These are phyloP conservation scores for Pythium coloratum DNA, from an alignment of 352 stramenopile genomes.

Conservation along the genomic window DNA sequence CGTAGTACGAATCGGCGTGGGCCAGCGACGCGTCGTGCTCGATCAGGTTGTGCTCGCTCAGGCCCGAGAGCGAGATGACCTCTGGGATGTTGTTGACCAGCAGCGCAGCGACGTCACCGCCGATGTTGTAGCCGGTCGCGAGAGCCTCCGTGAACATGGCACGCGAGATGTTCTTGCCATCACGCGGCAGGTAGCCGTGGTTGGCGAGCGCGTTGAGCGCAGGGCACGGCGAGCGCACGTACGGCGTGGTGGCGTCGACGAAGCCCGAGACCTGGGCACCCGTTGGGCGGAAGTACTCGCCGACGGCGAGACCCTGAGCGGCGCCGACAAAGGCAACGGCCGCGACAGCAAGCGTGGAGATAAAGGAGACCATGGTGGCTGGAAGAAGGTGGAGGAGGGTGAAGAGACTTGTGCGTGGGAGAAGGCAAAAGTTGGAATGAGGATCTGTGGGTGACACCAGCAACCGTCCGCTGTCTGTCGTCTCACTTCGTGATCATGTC, in stretches of 20 bases:
- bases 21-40: too few relatives aligned
- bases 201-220: slow-evolving; percentile 57
- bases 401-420: slow-evolving; percentile 2
- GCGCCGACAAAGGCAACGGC: not conserved
- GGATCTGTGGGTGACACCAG: too few relatives aligned
- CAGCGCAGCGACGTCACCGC: slow-evolving; percentile 4
- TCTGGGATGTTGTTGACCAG: slow-evolving; percentile 23
- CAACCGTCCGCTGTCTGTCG: too few relatives aligned
- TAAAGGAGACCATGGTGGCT: slow-evolving; percentile 12
- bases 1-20: slow-evolving; percentile 37
- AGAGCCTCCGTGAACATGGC: slow-evolving; percentile 20
- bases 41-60: slow-evolving; percentile 40
- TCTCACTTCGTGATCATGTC: too few relatives aligned
- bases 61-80: slow-evolving; percentile 31
- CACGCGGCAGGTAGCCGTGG: slow-evolving; percentile 54
- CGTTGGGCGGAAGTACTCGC: slow-evolving; percentile 14
- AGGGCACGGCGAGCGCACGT: slow-evolving; percentile 46
- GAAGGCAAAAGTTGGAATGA: slow-evolving; percentile 17
- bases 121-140: slow-evolving; percentile 25
- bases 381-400: not conserved
- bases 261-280: not conserved
- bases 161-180: slow-evolving; percentile 42
- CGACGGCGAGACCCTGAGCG: slow-evolving; percentile 17
- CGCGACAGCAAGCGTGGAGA: not conserved
- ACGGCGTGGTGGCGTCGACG: slow-evolving; percentile 16